A percentile compares a stretch with the other conserved stretches of the same genome.
phyloP scores from a whole-genome alignment of 2,329 filamentous ascomycete species.

The Truncatella angustata region DNA sequence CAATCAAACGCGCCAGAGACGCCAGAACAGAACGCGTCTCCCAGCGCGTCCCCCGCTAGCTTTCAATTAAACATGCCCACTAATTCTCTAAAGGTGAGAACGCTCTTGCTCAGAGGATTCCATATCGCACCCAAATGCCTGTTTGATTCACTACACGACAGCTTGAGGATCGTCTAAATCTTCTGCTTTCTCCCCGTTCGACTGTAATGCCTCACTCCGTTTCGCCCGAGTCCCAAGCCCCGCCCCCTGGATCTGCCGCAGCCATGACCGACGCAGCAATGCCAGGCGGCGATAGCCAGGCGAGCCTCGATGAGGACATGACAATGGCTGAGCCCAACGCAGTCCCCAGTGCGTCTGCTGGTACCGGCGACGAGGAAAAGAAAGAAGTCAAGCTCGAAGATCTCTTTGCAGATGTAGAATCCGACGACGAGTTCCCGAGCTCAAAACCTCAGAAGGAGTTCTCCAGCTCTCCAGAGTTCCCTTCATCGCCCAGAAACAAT shows the following conservation, averaged over 20 bases:
- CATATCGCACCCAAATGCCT: background rate
- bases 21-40: background rate
- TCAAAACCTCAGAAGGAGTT: slow-evolving; percentile 37
- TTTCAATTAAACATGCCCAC: background rate
- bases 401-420: slow-evolving; percentile 57
- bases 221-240: slow-evolving; percentile 26
- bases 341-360: background rate
- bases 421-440: slow-evolving; percentile 60
- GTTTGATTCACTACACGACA: background rate
- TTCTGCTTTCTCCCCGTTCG: background rate
- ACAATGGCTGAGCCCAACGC: slow-evolving; percentile 38
- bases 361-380: slow-evolving; percentile 24
- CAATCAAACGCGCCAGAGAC: background rate
- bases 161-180: no score
- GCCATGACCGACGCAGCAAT: slow-evolving; percentile 32
- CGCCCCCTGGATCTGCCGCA: slow-evolving; percentile 31
- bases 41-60: background rate
- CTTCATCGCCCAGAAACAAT: slow-evolving; percentile 40
- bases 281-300: slow-evolving; percentile 28
- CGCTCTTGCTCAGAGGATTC: background rate
- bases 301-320: slow-evolving; percentile 33
- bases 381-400: slow-evolving; percentile 56
- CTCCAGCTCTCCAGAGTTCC: slow-evolving; percentile 40
- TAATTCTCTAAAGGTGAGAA: background rate
- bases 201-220: slow-evolving; percentile 45